Percentiles rank a stretch among this genome's conserved stretches.
phyloP scores from a whole-genome alignment of 2,329 filamentous ascomycete species.

The Orbilia oligospora region DNA sequence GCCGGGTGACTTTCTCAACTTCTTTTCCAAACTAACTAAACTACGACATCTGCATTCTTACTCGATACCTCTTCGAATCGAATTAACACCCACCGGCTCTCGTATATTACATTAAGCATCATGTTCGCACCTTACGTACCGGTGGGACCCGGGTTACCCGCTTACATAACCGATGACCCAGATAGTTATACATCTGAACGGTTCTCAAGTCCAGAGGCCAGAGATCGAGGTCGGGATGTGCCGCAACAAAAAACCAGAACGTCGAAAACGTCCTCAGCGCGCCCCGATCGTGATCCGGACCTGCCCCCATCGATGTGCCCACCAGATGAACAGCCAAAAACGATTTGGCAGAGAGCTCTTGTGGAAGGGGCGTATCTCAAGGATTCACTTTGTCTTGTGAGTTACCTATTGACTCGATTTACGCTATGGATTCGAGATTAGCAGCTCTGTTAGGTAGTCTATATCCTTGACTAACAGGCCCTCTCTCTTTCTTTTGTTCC shows the following conservation, averaged over 20 bases:
- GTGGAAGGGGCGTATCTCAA: background rate
- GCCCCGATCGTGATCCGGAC: background rate
- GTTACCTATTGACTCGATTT: background rate
- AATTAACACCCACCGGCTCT: too few species aligned
- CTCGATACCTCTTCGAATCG: too few species aligned
- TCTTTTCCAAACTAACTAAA: background rate
- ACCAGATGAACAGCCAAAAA: background rate
- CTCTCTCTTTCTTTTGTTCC: background rate
- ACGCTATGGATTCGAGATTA: background rate
- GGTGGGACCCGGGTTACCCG: too few species aligned
- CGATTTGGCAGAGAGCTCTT: background rate
- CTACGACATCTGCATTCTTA: too few species aligned
- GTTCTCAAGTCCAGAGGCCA: too few species aligned
- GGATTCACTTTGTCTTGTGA: background rate
- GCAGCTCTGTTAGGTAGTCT: background rate
- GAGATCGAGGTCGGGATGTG: too few species aligned
- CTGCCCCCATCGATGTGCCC: background rate
- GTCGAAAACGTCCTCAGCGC: background rate
- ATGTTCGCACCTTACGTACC: too few species aligned
- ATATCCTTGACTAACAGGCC: background rate
- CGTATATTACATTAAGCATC: too few species aligned
- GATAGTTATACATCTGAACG: too few species aligned
- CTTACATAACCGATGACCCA: too few species aligned
- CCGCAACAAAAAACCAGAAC: too few species aligned
- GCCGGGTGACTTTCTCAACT: background rate